phyloP scores from a whole-genome alignment of 805 yeast genomes.

The Candida hungchunana region DNA sequence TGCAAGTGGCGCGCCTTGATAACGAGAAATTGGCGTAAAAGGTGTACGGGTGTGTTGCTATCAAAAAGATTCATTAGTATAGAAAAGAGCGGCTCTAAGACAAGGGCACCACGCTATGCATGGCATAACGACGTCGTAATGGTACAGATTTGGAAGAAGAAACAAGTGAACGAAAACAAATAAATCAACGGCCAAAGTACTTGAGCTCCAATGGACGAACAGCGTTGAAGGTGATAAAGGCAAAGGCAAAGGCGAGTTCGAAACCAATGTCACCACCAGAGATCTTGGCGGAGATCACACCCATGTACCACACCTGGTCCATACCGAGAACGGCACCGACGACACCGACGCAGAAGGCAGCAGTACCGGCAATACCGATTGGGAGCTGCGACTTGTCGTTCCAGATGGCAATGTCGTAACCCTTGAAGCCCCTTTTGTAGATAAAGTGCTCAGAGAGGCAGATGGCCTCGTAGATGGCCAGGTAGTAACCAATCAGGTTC shows the following conservation, averaged over 20 bases:
- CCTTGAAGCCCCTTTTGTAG: slow-evolving; percentile 57
- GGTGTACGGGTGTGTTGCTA: neutral
- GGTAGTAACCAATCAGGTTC: slow-evolving; percentile 88
- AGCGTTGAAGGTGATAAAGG: slow-evolving; percentile 58
- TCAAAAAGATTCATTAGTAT: neutral
- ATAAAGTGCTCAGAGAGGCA: slow-evolving; percentile 78
- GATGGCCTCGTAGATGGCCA: slow-evolving; percentile 79
- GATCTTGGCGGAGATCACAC: slow-evolving; percentile 58
- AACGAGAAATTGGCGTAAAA: neutral
- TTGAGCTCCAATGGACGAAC: slow-evolving; percentile 67
- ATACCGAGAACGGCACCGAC: slow-evolving; percentile 87
- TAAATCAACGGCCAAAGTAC: slow-evolving; percentile 43
- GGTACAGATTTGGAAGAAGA: neutral
- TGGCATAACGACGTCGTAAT: no score
- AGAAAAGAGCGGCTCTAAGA: no score
- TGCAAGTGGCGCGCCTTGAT: neutral
- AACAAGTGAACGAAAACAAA: neutral
- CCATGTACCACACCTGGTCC: slow-evolving; percentile 81
- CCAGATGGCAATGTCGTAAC: slow-evolving; percentile 63
- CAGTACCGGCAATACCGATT: slow-evolving; percentile 70
- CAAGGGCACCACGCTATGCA: no score
- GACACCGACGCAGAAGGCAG: slow-evolving; percentile 77
- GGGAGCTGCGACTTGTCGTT: slow-evolving; percentile 58
- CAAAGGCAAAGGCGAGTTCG: slow-evolving; percentile 67
- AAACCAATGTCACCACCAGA: slow-evolving; percentile 93